Conservation (phyloP, 805 yeast genomes). For the Starmerella apis region DNA sequence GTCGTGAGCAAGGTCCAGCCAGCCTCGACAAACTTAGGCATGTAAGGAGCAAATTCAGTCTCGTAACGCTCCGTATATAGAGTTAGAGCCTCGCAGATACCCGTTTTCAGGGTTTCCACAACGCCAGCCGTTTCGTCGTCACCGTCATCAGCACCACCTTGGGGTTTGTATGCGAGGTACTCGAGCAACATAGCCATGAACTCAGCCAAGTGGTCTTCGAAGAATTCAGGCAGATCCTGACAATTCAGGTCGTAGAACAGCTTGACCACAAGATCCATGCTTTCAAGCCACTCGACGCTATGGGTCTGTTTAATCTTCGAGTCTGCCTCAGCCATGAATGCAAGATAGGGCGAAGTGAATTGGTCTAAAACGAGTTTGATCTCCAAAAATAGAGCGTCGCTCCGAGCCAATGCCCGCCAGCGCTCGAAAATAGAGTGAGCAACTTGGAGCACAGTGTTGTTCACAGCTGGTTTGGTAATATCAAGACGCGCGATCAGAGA, state of each 20-base stretch:
- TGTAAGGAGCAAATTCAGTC: constrained; percentile 74
- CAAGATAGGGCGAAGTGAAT: constrained; percentile 69
- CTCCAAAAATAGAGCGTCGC: constrained; percentile 80
- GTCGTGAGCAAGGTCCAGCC: constrained; percentile 67
- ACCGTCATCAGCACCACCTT: constrained; percentile 43
- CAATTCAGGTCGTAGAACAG: constrained; percentile 89
- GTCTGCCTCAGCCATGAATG: constrained; percentile 56
- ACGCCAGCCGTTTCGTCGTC: constrained; percentile 60
- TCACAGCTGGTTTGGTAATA: constrained; percentile 43
- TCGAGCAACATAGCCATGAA: constrained; percentile 78
- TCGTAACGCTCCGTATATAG: constrained; percentile 84
- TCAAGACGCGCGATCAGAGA: constrained; percentile 57
- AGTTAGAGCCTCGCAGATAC: constrained; percentile 74
- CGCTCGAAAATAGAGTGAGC: constrained; percentile 93
- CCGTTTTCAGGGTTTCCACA: constrained; percentile 61
- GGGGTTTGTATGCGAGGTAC: constrained; percentile 52
- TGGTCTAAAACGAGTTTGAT: constrained; percentile 77
- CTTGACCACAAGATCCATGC: constrained; percentile 55
- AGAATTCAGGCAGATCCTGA: constrained; percentile 96
- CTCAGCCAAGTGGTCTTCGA: constrained; percentile 72
- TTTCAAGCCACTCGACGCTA: constrained; percentile 36
- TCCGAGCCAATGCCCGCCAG: constrained; percentile 91
- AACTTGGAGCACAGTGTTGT: constrained; percentile 78
- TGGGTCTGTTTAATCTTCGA: constrained; percentile 41
- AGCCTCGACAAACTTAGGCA: constrained; percentile 66